Evolutionary conservation across 176 grass and related monocot genomes (phyloP).

Genomic region (Carex kokanica): DNA sequence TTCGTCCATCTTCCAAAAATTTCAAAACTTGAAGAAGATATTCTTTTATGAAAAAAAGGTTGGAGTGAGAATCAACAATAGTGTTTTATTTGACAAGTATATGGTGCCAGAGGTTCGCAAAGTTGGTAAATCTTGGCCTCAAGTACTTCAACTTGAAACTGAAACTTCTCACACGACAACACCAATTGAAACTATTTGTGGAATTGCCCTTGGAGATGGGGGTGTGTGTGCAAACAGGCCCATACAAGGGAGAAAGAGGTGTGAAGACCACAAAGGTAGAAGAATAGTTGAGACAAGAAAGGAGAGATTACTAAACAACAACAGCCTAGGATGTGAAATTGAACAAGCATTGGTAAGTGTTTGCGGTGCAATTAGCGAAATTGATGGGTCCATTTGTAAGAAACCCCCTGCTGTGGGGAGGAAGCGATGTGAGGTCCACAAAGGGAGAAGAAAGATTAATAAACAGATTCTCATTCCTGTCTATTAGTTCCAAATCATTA

Average conservation of each 20-base stretch:
- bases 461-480: slow-evolving; percentile 1
- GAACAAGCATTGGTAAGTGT: slow-evolving; percentile 3
- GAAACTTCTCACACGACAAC: slow-evolving; percentile 22
- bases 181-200: slow-evolving; percentile 41
- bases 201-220: slow-evolving; percentile 49
- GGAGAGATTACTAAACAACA: neutral
- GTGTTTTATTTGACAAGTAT: slow-evolving; percentile 33
- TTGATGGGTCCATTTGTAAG: slow-evolving; percentile 32
- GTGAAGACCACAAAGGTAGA: slow-evolving; percentile 78
- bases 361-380: neutral
- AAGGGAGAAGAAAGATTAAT: slow-evolving; percentile 23
- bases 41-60: slow-evolving; percentile 46
- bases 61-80: slow-evolving; percentile 59
- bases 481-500: neutral
- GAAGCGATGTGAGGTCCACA: slow-evolving; percentile 29
- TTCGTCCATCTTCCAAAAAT: slow-evolving; percentile 40
- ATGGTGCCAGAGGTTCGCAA: slow-evolving; percentile 53
- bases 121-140: slow-evolving; percentile 54
- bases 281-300: slow-evolving; percentile 29
- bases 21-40: slow-evolving; percentile 36
- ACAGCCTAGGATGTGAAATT: neutral
- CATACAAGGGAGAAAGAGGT: slow-evolving; percentile 73
- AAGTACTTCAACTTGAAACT: slow-evolving; percentile 35
- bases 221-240: slow-evolving; percentile 50
- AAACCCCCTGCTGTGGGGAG: slow-evolving; percentile 18